phyloP scores from a whole-genome alignment of 1,284 basidiomycete species.

The Apiotrichum siamense region DNA sequence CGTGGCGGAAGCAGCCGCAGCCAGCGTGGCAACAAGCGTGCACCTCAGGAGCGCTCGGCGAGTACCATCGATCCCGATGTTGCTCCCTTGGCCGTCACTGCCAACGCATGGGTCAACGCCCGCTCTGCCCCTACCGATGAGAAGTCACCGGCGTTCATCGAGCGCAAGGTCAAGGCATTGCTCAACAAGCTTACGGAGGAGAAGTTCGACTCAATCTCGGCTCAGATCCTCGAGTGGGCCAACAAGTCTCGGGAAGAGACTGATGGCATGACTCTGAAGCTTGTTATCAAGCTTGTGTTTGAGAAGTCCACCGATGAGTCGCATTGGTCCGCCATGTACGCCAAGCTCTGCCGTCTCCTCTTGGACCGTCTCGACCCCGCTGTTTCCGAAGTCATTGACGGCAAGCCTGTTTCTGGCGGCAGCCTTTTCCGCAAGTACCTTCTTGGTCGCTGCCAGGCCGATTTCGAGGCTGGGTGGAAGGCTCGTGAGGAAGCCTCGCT shows the following conservation, averaged over 20 bases:
- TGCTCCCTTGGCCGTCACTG: conserved; percentile 66
- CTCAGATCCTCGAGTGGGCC: conserved; percentile 88
- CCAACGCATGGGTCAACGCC: conserved; percentile 69
- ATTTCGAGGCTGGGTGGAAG: conserved; percentile 80
- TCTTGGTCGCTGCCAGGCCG: conserved; percentile 85
- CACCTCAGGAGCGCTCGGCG: conserved; percentile 33
- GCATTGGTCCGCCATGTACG: conserved; percentile 95
- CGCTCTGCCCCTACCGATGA: conserved; percentile 52
- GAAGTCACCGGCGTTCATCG: conserved; percentile 74
- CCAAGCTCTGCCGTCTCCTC: conserved; percentile 86
- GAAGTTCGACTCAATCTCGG: conserved; percentile 90
- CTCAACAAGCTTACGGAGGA: conserved; percentile 97
- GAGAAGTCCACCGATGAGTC: conserved; percentile 97
- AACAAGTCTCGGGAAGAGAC: conserved; percentile 89
- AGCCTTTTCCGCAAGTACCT: conserved; percentile 84
- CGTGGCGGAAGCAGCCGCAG: conserved; percentile 32
- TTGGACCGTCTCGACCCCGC: conserved; percentile 79
- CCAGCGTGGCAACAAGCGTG: conserved; percentile 34
- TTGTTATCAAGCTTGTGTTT: conserved; percentile 92
- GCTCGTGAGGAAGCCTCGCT: conserved; percentile 53
- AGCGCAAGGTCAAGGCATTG: conserved; percentile 86
- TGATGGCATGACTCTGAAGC: conserved; percentile 87
- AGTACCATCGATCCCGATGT: conserved; percentile 51
- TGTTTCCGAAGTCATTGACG: conserved; percentile 82
- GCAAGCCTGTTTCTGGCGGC: conserved; percentile 78